These are phyloP conservation scores for Cercospora sesami DNA, from an alignment of 2,329 filamentous ascomycete genomes.

Conservation along the genomic window DNA sequence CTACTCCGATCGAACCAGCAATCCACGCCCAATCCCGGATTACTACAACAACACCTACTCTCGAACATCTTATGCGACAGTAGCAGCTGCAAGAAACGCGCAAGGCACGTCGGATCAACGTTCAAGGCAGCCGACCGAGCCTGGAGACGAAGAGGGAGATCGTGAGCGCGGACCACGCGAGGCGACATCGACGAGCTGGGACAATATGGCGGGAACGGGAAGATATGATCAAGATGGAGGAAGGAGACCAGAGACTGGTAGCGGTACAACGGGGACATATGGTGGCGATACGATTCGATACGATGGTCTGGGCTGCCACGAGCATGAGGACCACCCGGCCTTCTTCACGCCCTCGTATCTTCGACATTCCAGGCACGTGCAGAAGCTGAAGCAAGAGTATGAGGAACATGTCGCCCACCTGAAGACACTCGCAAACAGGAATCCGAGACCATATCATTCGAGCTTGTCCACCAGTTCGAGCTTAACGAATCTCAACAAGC, in stretches of 20 bases:
- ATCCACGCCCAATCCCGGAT: conserved; percentile 39
- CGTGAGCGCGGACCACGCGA: conserved; percentile 8
- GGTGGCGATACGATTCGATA: conserved; percentile 25
- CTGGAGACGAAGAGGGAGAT: conserved; percentile 3
- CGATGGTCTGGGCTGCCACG: conserved; percentile 23
- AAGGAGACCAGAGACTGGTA: conserved; percentile 16
- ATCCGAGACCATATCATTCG: conserved; percentile 16
- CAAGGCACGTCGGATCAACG: not conserved
- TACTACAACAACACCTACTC: conserved; percentile 40
- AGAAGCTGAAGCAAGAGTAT: conserved; percentile 59
- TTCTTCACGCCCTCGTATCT: conserved; percentile 89
- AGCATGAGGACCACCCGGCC: conserved; percentile 32
- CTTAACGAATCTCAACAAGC: conserved; percentile 60
- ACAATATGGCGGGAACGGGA: conserved; percentile 12
- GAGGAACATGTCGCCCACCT: conserved; percentile 56
- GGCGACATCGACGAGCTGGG: conserved; percentile 3
- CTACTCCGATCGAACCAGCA: conserved; percentile 41
- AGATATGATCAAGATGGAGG: conserved; percentile 14
- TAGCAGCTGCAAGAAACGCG: conserved; percentile 51
- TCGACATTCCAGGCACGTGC: conserved; percentile 72
- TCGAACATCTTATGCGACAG: conserved; percentile 63
- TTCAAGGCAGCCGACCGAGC: not conserved
- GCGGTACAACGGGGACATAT: conserved; percentile 18
- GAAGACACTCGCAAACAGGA: conserved; percentile 28
- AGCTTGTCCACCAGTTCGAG: conserved; percentile 58